Conservation (phyloP, 345 rosid species). For the Erysimum cheiranthoides region DNA sequence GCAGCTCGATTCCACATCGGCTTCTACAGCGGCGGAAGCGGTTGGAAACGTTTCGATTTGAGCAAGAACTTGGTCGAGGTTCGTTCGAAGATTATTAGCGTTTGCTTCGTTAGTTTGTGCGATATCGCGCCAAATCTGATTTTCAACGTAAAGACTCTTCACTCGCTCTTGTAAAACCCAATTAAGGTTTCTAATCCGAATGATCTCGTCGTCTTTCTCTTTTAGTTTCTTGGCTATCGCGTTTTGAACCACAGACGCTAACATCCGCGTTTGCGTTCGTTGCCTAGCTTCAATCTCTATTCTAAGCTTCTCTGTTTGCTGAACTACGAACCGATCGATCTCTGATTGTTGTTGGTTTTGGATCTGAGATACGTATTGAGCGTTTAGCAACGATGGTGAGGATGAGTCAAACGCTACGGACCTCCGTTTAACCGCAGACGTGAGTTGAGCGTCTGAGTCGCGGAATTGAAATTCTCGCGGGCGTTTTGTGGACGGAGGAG, state of each 20-base stretch:
- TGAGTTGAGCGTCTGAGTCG: slow-evolving; percentile 43
- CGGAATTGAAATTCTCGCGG: slow-evolving; percentile 45
- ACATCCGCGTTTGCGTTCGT: slow-evolving; percentile 62
- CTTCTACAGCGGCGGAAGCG: slow-evolving; percentile 35
- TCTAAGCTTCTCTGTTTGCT: slow-evolving; percentile 63
- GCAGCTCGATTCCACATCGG: slow-evolving; percentile 69
- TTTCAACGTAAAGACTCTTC: slow-evolving; percentile 58
- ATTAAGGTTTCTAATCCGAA: slow-evolving; percentile 57
- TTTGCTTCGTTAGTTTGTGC: slow-evolving; percentile 77
- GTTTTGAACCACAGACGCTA: slow-evolving; percentile 55
- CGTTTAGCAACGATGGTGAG: slow-evolving; percentile 35
- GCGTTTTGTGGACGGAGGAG: slow-evolving; percentile 50
- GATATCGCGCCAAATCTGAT: slow-evolving; percentile 68
- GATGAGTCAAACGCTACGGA: slow-evolving; percentile 42
- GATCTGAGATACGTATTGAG: slow-evolving; percentile 52
- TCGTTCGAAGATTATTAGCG: slow-evolving; percentile 62
- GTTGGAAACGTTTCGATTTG: slow-evolving; percentile 53
- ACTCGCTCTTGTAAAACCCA: slow-evolving; percentile 73
- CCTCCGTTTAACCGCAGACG: slow-evolving; percentile 46
- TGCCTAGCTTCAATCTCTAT: slow-evolving; percentile 66
- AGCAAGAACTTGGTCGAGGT: slow-evolving; percentile 67
- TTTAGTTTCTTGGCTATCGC: slow-evolving; percentile 51
- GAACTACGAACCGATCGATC: slow-evolving; percentile 59
- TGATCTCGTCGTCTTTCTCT: slow-evolving; percentile 73
- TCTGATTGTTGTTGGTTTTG: slow-evolving; percentile 62